Base-by-base conservation (phyloP, 2,329 filamentous ascomycete species). In the Biscogniauxia sp. region DNA sequence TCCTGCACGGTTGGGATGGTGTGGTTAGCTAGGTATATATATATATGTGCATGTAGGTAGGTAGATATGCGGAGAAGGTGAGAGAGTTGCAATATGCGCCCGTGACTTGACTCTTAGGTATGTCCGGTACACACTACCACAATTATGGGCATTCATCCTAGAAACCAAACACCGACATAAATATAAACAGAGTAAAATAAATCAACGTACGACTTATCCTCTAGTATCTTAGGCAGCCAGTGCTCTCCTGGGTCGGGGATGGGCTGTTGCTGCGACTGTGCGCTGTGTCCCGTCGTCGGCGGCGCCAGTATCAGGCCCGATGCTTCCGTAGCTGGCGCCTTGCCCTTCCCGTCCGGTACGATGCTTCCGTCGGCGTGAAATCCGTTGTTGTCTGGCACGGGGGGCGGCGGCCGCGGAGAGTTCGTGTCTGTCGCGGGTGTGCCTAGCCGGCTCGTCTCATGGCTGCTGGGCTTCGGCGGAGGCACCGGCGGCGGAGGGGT, bases 221-320 rank as follows among this genome's bases (percentile, higher is more conserved):
- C 85, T 1, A 97, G 78, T 13, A 87, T 78, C 62, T 85, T 84
- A 1, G 93, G 93, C 2, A 97, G 81, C 93, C 93, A 97, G 64
- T 88, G 84, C 56, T 90, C 86, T 20, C 88, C 86, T 0, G 85
- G 85, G 66, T 88, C 86, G 2, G 80, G 77, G 50, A 81, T 76
- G 1, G 74, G 70, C 17, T 77, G 74, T 49, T 75, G 71, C n/a
- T 51, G 64, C 61, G 60, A 13, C n/a, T 45, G 37, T 13, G 37
- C 8, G 32, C 32, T 65, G 54, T 54, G 60, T 57, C 28, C 59
- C 53, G 58, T 58, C 23, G 28, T 32, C 28, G 7, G 28, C 28
- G 66, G 66, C 13, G 70, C 72, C 7, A 66, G 72, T 25, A 73
- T 74, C 60, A 74, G 54, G 20, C 73, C 72, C 5, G 73, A 72